Conservation (phyloP, 345 rosid genomes). For the Eucalyptus camaldulensis region DNA sequence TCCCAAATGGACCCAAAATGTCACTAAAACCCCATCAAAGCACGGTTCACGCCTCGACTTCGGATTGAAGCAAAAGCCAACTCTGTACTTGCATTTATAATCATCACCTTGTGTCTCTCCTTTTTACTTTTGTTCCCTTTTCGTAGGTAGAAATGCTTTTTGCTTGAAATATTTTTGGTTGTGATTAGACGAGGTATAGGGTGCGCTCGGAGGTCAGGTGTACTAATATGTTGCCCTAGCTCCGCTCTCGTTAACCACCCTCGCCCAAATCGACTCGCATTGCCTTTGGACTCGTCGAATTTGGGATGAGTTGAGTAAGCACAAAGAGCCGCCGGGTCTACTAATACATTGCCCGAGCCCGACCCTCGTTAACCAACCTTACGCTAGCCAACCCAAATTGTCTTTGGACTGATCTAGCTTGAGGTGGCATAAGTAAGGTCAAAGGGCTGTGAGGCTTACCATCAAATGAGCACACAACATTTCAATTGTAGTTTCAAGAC, state of each 20-base stretch:
- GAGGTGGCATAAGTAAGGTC: background rate
- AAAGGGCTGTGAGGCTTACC: background rate
- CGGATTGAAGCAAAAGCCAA: background rate
- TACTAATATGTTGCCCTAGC: background rate
- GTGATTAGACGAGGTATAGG: background rate
- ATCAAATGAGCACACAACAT: background rate
- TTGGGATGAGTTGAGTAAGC: background rate
- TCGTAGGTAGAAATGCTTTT: background rate
- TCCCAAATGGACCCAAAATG: background rate
- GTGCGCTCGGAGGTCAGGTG: background rate
- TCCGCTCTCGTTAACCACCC: background rate
- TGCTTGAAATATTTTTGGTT: background rate
- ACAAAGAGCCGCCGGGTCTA: background rate
- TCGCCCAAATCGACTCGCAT: background rate
- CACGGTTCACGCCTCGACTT: slow-evolving; percentile 14
- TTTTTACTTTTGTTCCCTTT: background rate
- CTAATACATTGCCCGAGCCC: background rate
- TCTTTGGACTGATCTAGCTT: background rate
- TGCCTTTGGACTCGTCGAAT: background rate
- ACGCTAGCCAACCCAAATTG: background rate
- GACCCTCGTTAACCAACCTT: background rate
- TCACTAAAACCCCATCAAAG: background rate
- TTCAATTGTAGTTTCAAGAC: background rate
- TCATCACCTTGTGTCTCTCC: background rate
- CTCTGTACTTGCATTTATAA: background rate